A percentile compares a stretch with the other conserved stretches of the same genome.
These are phyloP conservation scores for Termitomyces sp. DNA, from an alignment of 768 basidiomycete genomes.

Conservation along the genomic window DNA sequence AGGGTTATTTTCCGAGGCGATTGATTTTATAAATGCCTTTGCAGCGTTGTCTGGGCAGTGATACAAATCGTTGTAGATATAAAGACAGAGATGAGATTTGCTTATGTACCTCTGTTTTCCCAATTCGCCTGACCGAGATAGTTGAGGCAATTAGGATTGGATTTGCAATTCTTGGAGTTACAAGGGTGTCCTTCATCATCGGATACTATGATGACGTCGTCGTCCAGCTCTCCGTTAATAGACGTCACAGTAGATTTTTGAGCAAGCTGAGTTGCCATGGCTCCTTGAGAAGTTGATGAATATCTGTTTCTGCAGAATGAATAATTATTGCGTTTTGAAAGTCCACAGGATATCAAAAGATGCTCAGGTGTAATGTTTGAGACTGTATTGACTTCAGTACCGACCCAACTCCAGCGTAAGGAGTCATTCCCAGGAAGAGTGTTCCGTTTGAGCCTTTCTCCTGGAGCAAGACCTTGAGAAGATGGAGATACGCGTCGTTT, in stretches of 20 bases:
- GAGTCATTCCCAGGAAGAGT: constrained; percentile 42
- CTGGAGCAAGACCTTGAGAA: constrained; percentile 52
- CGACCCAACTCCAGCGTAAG: constrained; percentile 81
- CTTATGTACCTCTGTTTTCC: constrained; percentile 69
- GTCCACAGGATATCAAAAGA: constrained; percentile 61
- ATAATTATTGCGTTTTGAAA: constrained; percentile 47
- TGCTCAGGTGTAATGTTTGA: constrained; percentile 68
- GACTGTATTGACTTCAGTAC: constrained; percentile 51
- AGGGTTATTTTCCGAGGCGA: constrained; percentile 57
- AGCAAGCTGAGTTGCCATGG: constrained; percentile 1
- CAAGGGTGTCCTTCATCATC: constrained; percentile 62
- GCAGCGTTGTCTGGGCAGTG: constrained; percentile 41
- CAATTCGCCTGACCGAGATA: constrained; percentile 82
- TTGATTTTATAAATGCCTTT: constrained; percentile 47
- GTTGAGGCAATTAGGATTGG: constrained; percentile 84
- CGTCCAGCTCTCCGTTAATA: constrained; percentile 43
- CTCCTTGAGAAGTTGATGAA: constrained; percentile 21
- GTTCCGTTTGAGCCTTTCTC: constrained; percentile 59
- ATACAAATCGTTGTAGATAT: constrained; percentile 8
- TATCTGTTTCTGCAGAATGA: constrained; percentile 61
- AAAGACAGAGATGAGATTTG: not conserved
- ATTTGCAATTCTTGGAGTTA: constrained; percentile 60
- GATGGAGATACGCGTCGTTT: constrained; percentile 47
- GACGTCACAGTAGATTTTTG: constrained; percentile 9
- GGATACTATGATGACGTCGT: constrained; percentile 67